Evolutionary conservation across 2,329 filamentous ascomycete species (phyloP), one percentile per base, ranked within the genome.

Genomic region (Phaeoacremonium minimum): DNA sequence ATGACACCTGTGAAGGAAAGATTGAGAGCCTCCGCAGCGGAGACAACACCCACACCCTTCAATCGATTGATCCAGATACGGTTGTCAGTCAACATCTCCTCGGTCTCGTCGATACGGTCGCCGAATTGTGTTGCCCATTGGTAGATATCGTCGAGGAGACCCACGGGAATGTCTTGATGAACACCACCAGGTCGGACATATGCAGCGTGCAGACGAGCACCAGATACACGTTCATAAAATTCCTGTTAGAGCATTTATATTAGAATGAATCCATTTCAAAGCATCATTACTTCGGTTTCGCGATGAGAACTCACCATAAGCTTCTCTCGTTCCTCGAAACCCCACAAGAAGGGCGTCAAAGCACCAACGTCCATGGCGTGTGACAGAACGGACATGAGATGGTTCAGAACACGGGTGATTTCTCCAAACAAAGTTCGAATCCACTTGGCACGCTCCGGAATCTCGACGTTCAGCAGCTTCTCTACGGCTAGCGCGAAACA

Each of bases 301-400:
- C 9, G 2, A 9, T 26, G 22, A 26, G n/a, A 9, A 26, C 79
- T 60, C 74, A 96, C 91, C 94, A 98, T 98, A 41, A 98, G 77
- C 77, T 98, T 98, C 73, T 98, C 93, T 76, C 93, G 87, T 73
- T 98, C 93, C 69, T 98, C 93, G 63, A 98, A 98, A 43, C 93
- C 93, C 93, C 93, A 98, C 71, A 98, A 66, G 78, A 98, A 98
- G 51, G 93, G 93, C 40, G 93, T 98, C 61, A 98, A 67, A 49
- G 93, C 93, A 69, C 93, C 93, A 60, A 98, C 93, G 64, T 98
- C 93, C 93, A 96, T 96, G 60, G 90, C 90, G 75, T 97, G 91
- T 38, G 91, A 95, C 46, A 97, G 71, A 40, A 98, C 83, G 22
- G 89, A 95, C 93, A 98, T 98, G 54, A 97, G 78, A 63, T 98